Percentiles rank a stretch among this genome's conserved stretches.
Conservation (phyloP, 768 basidiomycete species). For the Hypsizygus marmoreus region DNA sequence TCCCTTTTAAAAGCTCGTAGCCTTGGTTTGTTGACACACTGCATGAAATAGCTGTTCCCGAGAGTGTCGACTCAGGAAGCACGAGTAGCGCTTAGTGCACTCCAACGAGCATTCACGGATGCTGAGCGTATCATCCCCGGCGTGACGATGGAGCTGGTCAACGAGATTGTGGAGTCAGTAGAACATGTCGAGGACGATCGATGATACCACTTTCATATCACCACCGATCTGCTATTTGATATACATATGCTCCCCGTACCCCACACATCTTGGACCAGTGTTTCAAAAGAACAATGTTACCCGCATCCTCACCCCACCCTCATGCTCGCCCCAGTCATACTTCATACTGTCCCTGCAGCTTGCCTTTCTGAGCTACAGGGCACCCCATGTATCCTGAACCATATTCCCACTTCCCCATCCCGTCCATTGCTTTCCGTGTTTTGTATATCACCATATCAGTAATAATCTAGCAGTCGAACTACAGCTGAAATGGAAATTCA, state of each 20-base stretch:
- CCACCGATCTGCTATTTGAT: neutral
- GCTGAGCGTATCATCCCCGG: constrained; percentile 96
- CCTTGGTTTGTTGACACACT: constrained; percentile 7
- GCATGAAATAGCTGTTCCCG: constrained; percentile 70
- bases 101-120: constrained; percentile 92
- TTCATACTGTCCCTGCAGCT: too few relatives aligned
- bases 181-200: constrained; percentile 84
- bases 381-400: constrained; percentile 18
- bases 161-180: constrained; percentile 92
- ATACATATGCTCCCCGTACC: constrained; percentile 8
- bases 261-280: constrained; percentile 9
- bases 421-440: constrained; percentile 18
- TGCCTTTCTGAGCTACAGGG: neutral
- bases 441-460: constrained; percentile 22
- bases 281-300: too few relatives aligned
- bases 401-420: constrained; percentile 3
- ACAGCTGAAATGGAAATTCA: neutral
- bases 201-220: constrained; percentile 30
- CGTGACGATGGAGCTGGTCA: constrained; percentile 87
- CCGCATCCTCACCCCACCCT: too few relatives aligned
- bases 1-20: neutral
- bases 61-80: constrained; percentile 94
- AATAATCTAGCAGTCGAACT: constrained; percentile 23
- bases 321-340: too few relatives aligned
- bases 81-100: constrained; percentile 76